These are phyloP conservation scores for Ogataea trehalophila DNA, from an alignment of 805 yeast species.

Conservation along the genomic window DNA sequence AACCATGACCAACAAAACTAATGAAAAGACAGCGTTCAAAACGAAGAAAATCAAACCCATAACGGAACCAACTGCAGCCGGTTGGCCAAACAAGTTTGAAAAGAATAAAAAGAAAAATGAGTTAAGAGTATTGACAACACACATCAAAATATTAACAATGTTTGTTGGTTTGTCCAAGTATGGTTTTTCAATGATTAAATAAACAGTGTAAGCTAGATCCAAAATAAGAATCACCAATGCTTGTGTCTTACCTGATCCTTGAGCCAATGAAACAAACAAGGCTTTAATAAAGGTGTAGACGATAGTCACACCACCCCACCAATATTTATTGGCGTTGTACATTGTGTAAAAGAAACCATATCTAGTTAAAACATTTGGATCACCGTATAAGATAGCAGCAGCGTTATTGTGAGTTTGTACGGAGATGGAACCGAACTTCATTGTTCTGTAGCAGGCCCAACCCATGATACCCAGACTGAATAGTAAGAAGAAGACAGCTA, in stretches of 20 bases:
- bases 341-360: conserved; percentile 88
- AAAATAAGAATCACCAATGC: conserved; percentile 70
- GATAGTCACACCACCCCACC: conserved; percentile 72
- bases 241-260: conserved; percentile 76
- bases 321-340: conserved; percentile 76
- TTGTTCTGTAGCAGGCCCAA: conserved; percentile 64
- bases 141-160: conserved; percentile 64
- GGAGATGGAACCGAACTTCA: conserved; percentile 58
- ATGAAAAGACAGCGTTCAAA: conserved; percentile 82
- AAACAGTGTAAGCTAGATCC: conserved; percentile 65
- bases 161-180: conserved; percentile 82
- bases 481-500: conserved; percentile 68
- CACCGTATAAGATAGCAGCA: conserved; percentile 83
- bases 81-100: conserved; percentile 78
- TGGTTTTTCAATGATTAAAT: conserved; percentile 62
- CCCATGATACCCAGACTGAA: conserved; percentile 55
- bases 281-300: conserved; percentile 61
- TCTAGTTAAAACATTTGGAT: conserved; percentile 62
- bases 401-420: conserved; percentile 63
- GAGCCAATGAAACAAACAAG: conserved; percentile 72
- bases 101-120: conserved; percentile 84
- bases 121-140: conserved; percentile 68
- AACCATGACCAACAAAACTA: conserved; percentile 65
- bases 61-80: conserved; percentile 69
- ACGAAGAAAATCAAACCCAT: conserved; percentile 92